Evolutionary conservation across 2,329 filamentous ascomycete species (phyloP).

Genomic region (Xylaria sp.): DNA sequence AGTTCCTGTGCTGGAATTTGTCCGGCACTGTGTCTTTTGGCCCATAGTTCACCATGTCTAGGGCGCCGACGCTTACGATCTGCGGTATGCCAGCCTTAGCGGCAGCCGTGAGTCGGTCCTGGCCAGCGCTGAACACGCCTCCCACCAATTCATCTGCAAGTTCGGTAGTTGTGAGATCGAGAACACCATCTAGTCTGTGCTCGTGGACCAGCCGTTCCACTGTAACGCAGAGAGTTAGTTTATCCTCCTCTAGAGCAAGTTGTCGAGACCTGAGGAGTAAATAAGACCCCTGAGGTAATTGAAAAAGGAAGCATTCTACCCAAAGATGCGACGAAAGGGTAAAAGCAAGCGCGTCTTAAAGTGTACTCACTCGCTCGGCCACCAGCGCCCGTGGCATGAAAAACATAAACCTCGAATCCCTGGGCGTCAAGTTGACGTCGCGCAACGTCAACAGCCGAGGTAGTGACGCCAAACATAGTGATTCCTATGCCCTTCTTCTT

Average conservation of each 20-base stretch:
- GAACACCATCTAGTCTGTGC: slow-evolving; percentile 64
- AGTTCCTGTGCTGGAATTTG: slow-evolving; percentile 53
- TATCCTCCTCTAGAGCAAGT: neutral
- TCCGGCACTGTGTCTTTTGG: slow-evolving; percentile 49
- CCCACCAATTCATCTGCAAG: slow-evolving; percentile 68
- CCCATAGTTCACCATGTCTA: slow-evolving; percentile 52
- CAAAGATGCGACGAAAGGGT: neutral
- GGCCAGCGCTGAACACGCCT: slow-evolving; percentile 66
- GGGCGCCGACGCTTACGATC: slow-evolving; percentile 56
- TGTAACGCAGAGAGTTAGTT: slow-evolving; percentile 4
- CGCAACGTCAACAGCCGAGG: slow-evolving; percentile 64
- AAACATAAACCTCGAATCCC: slow-evolving; percentile 65
- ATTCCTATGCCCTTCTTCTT: slow-evolving; percentile 60
- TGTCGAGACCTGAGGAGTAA: neutral
- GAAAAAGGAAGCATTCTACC: neutral
- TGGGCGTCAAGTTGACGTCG: slow-evolving; percentile 54
- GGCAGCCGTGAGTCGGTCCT: slow-evolving; percentile 61
- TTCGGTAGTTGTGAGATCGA: slow-evolving; percentile 76
- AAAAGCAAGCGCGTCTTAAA: neutral
- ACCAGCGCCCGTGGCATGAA: slow-evolving; percentile 73
- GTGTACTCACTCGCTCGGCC: slow-evolving; percentile 57
- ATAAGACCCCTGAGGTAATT: neutral
- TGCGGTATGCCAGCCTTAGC: slow-evolving; percentile 61
- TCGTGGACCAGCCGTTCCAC: slow-evolving; percentile 68
- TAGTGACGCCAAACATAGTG: slow-evolving; percentile 79